Base-by-base conservation (phyloP, 148 eudicot species). In the Nepenthes mirabilis region DNA sequence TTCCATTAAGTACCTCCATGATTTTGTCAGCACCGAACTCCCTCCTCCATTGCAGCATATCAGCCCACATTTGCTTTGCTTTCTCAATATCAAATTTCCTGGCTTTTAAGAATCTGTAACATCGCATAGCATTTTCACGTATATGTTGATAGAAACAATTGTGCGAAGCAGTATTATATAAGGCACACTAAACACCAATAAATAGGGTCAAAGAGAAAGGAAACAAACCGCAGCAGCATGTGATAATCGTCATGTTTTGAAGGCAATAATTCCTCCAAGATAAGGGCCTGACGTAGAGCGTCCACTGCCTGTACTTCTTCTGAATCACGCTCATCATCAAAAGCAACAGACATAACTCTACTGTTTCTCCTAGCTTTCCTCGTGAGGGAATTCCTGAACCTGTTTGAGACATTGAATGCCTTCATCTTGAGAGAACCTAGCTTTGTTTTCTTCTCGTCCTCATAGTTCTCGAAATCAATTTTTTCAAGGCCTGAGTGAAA, bases 11-110 rank as follows among this genome's bases (percentile, higher is more conserved):
- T 76, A 91, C 97, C 93, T 88, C 88, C 76, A 74, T 78, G 71
- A 91, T 75, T 14, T 85, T 80, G 79, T 91, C 97, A 68, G 82
- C 81, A 36, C 84, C 95, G 58, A 83, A 91, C 0, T 91, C 93
- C 64, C 81, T 83, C 72, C 97, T 85, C 97, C 97, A 85, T 57
- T 82, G 93, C 55, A 91, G 68, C 95, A 91, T 91, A 64, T 88
- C 95, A 73, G 72, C 55, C 94, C 96, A 91, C 97, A 91, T 91
- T 66, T 85, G 88, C 75, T 88, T 88, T 50, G 97, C 52, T 74
- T 91, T 91, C 69, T 88, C 95, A 32, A 88, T 69, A 52, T 91
- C 97, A 69, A 87, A 80, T 77, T 91, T 91, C 63, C 97, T 85
- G 53, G 95, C 97, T 86, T 82, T 91, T 82, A 87, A 72, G 67